These are phyloP conservation scores for Gremmenia infestans DNA, from an alignment of 2,329 filamentous ascomycete species.

Conservation along the genomic window DNA sequence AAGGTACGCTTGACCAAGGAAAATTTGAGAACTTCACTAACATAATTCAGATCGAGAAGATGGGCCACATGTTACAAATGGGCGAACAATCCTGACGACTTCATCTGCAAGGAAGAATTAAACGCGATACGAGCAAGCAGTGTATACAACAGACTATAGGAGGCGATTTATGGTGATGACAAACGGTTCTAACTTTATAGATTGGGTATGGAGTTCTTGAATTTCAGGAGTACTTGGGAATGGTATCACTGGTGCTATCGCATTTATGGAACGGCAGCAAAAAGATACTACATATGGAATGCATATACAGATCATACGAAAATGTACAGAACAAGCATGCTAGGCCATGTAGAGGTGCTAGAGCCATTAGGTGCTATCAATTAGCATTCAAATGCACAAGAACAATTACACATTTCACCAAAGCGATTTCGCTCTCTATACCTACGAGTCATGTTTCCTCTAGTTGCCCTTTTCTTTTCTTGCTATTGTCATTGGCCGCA, in stretches of 20 bases:
- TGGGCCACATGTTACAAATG: constrained; percentile 74
- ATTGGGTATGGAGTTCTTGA: not conserved
- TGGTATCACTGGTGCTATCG: not conserved
- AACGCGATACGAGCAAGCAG: not conserved
- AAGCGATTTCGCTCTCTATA: no score
- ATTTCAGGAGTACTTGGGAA: not conserved
- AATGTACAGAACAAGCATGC: not conserved
- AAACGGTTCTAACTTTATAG: no score
- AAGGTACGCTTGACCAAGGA: constrained; percentile 59
- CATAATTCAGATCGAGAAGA: constrained; percentile 67
- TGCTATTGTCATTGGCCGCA: no score
- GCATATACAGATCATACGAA: not conserved
- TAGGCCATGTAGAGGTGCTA: not conserved
- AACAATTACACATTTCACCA: no score
- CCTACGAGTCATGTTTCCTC: no score
- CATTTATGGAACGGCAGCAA: not conserved
- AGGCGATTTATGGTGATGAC: no score
- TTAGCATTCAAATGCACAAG: not conserved
- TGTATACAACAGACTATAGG: not conserved
- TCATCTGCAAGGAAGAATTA: not conserved
- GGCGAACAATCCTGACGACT: constrained; percentile 17
- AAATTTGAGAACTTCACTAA: not conserved
- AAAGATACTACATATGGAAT: not conserved
- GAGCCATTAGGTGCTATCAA: not conserved
- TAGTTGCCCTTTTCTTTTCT: no score